Base-by-base conservation (phyloP, 2,329 filamentous ascomycete species). In the Colletotrichum cuscutae region DNA sequence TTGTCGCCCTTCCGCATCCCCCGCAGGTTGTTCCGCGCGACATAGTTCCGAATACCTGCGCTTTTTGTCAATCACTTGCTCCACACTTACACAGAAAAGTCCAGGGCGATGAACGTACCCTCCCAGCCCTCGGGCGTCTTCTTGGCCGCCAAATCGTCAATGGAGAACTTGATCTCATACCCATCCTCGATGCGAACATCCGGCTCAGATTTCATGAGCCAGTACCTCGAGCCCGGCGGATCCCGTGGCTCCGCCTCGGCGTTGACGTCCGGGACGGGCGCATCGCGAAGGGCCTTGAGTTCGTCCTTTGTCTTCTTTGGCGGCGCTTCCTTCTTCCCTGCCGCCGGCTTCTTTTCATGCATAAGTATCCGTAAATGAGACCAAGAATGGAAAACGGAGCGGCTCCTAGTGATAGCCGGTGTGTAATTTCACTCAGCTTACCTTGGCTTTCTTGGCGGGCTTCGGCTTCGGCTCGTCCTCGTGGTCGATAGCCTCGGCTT, bases 1-100 rank as follows among this genome's bases (percentile, higher is more conserved):
- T 95, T 87, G 79, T 99, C 97, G 63, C 95, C 95, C 68, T 92
- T 91, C 77, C 94, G 95, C 97, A 99, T 99, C 9, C 91, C 90
- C 35, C 94, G 90, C 84, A 99, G 92, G 80, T 98, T 95, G 79
- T 98, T 98, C 30, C 94, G 91, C 7, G 96, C 96, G 5, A 65
- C 66, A 2, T 75, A 75, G 15, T 74, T 72, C 1, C 74, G 74
- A 22, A 75, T 75, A 6, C 74, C 72, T 61, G 30, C 4, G 35
- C 2, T 5, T 63, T 65, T 4, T 56, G 46, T 22, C 7, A 3
- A 19, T 11, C 2, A 8, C 4, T 11, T 30, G 37, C 15, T 46
- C 37, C 62, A 37, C 46, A 26, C 11, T 12, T 15, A 42, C 24
- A 26, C 65, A 7, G 37, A 60, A 59, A 42, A 42, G 37, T 19